Conservation (phyloP, 805 yeast genomes). For the Hemisphaericaspora nanyangensis region DNA sequence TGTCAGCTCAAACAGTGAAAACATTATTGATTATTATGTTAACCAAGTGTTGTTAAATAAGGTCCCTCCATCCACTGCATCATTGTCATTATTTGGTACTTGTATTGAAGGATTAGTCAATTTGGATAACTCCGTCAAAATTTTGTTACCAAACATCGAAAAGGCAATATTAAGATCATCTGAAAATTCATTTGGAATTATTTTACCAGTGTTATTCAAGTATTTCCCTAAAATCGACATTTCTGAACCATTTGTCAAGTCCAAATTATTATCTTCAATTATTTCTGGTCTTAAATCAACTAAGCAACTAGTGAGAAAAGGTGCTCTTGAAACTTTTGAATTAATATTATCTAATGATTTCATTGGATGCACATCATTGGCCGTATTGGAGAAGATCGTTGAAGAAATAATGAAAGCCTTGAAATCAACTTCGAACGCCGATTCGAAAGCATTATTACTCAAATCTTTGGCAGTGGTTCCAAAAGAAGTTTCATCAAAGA, state of each 20-base stretch:
- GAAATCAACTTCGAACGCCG: slow-evolving; percentile 57
- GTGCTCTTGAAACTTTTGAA: slow-evolving; percentile 37
- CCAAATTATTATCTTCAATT: slow-evolving; percentile 26
- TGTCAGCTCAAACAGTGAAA: background rate
- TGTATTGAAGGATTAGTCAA: slow-evolving; percentile 44
- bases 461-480: slow-evolving; percentile 32
- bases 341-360: slow-evolving; percentile 11
- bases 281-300: slow-evolving; percentile 55
- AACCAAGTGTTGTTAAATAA: slow-evolving; percentile 47
- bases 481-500: slow-evolving; percentile 17
- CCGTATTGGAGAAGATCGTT: slow-evolving; percentile 21
- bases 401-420: slow-evolving; percentile 55
- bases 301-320: slow-evolving; percentile 58
- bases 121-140: slow-evolving; percentile 29
- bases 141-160: slow-evolving; percentile 59
- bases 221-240: slow-evolving; percentile 30
- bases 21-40: slow-evolving; percentile 20
- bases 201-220: slow-evolving; percentile 50
- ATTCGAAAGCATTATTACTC: slow-evolving; percentile 56
- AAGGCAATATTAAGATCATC: slow-evolving; percentile 77
- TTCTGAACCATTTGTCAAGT: slow-evolving; percentile 33
- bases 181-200: slow-evolving; percentile 56
- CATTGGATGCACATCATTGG: background rate
- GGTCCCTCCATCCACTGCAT: slow-evolving; percentile 30
- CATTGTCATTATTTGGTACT: slow-evolving; percentile 37